Evolutionary conservation across 495 filamentous ascomycete genomes (phyloP).

Genomic region (Penicillium arizonense): DNA sequence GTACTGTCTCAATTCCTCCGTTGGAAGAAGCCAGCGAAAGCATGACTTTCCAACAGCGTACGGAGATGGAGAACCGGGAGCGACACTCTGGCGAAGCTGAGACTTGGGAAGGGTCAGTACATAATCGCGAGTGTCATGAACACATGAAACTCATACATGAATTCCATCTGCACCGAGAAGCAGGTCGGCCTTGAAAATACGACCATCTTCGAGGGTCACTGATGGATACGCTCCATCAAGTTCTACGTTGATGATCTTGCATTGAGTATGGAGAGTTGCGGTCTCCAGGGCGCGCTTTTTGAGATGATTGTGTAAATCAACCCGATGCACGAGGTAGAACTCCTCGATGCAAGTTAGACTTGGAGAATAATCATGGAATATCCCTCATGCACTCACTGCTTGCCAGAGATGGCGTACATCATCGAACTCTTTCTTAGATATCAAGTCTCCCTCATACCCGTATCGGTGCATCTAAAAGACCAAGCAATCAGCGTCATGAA

Average conservation of each 20-base stretch:
- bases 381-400: conserved; percentile 13
- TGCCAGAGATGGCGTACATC: conserved; percentile 20
- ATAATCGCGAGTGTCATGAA: background rate
- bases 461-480: conserved; percentile 22
- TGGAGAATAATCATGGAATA: background rate
- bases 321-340: conserved; percentile 50
- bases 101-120: conserved; percentile 16
- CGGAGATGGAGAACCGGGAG: conserved; percentile 14
- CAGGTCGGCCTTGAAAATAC: conserved; percentile 50
- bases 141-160: conserved; percentile 15
- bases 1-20: conserved; percentile 12
- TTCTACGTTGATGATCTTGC: conserved; percentile 50
- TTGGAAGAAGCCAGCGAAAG: conserved; percentile 27
- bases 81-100: conserved; percentile 18
- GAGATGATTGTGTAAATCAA: conserved; percentile 51
- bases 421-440: conserved; percentile 17
- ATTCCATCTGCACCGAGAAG: conserved; percentile 62
- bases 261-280: conserved; percentile 50
- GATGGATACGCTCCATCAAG: conserved; percentile 29
- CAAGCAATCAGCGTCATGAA: background rate
- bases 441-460: conserved; percentile 14
- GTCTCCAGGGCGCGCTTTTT: conserved; percentile 34
- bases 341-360: conserved; percentile 9
- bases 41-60: conserved; percentile 26
- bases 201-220: conserved; percentile 48